phyloP scores from a whole-genome alignment of 345 rosid species.

The Turnera subulata region DNA sequence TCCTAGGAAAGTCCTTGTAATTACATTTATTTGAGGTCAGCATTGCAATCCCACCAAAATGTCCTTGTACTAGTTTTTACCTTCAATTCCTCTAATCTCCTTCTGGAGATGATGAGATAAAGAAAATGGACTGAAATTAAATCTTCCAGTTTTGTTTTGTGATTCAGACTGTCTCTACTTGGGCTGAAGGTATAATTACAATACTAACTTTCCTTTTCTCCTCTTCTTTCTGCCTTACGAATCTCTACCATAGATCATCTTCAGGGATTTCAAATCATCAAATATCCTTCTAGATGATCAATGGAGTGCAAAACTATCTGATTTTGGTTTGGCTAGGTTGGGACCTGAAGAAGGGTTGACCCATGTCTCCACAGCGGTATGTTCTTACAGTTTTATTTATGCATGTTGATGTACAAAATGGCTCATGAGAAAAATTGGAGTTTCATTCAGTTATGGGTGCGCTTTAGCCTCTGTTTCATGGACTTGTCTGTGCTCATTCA shows the following conservation, averaged over 20 bases:
- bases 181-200: not conserved
- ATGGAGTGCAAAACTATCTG: slow-evolving; percentile 95
- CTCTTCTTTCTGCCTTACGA: not conserved
- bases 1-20: not conserved
- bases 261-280: slow-evolving; percentile 86
- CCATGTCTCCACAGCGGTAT: slow-evolving; percentile 88
- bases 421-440: not conserved
- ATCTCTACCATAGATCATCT: slow-evolving; percentile 54
- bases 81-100: not conserved
- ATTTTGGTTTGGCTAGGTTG: slow-evolving; percentile 90
- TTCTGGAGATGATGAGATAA: not conserved
- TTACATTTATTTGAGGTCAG: not conserved
- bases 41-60: not conserved
- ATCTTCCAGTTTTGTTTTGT: not conserved
- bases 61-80: not conserved
- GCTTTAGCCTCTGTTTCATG: not conserved
- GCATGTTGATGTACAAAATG: not conserved
- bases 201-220: not conserved
- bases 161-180: not conserved
- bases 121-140: not conserved
- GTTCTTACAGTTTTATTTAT: slow-evolving; percentile 14
- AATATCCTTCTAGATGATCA: slow-evolving; percentile 80
- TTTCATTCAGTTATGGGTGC: not conserved
- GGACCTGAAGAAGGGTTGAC: slow-evolving; percentile 90
- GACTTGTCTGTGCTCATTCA: not conserved